Percentiles rank a stretch among this genome's conserved stretches.
Conservation (phyloP, 352 stramenopile genomes). For the Globisporangium nagaii region DNA sequence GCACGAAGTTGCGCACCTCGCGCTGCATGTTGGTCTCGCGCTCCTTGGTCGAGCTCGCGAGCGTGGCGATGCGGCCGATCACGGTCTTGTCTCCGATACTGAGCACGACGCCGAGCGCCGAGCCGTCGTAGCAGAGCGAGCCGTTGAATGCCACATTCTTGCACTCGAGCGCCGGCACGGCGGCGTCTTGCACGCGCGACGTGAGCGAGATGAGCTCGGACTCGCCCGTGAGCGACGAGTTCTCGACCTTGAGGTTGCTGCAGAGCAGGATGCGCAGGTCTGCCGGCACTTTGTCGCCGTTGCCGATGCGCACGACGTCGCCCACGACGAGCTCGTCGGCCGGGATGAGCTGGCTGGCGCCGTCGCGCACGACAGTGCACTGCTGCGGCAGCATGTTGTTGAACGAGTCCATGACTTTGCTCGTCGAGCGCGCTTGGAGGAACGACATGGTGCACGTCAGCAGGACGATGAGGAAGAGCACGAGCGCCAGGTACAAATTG, state of each 20-base stretch:
- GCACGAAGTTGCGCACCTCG: constrained; percentile 39
- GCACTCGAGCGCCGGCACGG: constrained; percentile 30
- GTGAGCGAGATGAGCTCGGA: constrained; percentile 35
- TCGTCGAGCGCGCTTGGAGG: constrained; percentile 28
- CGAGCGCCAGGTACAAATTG: constrained; percentile 36
- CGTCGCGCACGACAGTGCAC: constrained; percentile 42
- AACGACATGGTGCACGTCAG: constrained; percentile 36
- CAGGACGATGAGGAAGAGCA: constrained; percentile 36
- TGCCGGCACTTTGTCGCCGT: constrained; percentile 50
- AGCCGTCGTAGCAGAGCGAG: constrained; percentile 41
- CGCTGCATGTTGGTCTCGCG: constrained; percentile 40
- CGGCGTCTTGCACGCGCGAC: constrained; percentile 15
- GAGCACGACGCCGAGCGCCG: constrained; percentile 34
- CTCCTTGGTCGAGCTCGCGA: constrained; percentile 24
- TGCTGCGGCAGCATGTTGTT: constrained; percentile 38
- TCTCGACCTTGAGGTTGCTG: constrained; percentile 53
- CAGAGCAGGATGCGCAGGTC: constrained; percentile 40
- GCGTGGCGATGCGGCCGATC: constrained; percentile 41
- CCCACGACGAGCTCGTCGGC: constrained; percentile 44
- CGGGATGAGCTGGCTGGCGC: constrained; percentile 26
- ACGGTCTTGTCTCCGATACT: constrained; percentile 45
- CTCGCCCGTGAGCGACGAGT: constrained; percentile 59
- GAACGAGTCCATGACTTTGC: constrained; percentile 48
- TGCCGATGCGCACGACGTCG: constrained; percentile 43
- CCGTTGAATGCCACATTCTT: constrained; percentile 45